Percentiles rank a stretch among this genome's conserved stretches.
Evolutionary conservation across 352 stramenopile species (phyloP).

Genomic region (Hyaloperonospora brassicae): DNA sequence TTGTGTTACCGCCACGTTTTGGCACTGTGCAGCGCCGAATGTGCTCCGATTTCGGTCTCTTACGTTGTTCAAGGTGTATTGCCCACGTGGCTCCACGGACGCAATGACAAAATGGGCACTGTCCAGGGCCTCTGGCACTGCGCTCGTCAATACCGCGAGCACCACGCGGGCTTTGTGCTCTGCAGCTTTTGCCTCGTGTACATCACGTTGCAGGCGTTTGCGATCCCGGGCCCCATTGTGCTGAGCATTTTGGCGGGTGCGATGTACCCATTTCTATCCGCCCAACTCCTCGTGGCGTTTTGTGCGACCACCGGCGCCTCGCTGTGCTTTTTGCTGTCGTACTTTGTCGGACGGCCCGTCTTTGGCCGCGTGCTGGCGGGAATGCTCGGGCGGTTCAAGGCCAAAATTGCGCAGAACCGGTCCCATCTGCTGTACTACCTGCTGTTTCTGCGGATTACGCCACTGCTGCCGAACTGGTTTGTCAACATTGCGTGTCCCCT

Average conservation of each 20-base stretch:
- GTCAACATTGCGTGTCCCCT: conserved; percentile 85
- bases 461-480: conserved; percentile 85
- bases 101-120: conserved; percentile 82
- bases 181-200: conserved; percentile 82
- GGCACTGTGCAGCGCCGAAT: conserved; percentile 36
- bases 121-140: conserved; percentile 71
- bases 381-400: conserved; percentile 76
- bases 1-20: neutral
- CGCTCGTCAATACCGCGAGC: conserved; percentile 66
- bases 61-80: conserved; percentile 77
- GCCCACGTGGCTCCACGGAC: conserved; percentile 68
- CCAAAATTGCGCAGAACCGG: conserved; percentile 79
- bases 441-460: conserved; percentile 84
- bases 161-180: conserved; percentile 65
- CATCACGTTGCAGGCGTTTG: conserved; percentile 81
- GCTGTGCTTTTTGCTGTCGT: conserved; percentile 80
- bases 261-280: conserved; percentile 78
- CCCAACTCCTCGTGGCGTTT: conserved; percentile 73
- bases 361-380: conserved; percentile 58
- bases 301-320: conserved; percentile 77
- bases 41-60: conserved; percentile 57
- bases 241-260: conserved; percentile 83
- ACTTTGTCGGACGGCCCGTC: conserved; percentile 68
- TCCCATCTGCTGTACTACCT: conserved; percentile 85
- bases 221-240: conserved; percentile 81